Evolutionary conservation across 495 filamentous ascomycete species (phyloP).

Genomic region (Annulohypoxylon maeteangense): DNA sequence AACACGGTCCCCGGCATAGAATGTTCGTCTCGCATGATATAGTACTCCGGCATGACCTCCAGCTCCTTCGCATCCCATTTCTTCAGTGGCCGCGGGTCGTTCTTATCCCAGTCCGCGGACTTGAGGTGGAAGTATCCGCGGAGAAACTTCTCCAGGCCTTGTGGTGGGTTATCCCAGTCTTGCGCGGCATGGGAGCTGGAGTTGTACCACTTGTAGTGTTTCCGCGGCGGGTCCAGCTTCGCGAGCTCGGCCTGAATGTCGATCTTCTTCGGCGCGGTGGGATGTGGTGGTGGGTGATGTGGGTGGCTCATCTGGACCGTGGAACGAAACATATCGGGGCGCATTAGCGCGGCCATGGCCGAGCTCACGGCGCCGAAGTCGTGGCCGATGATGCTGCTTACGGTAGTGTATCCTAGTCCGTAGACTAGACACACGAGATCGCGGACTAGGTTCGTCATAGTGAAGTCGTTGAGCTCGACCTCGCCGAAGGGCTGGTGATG

Average conservation of each 20-base stretch:
- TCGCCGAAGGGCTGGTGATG: slow-evolving; percentile 54
- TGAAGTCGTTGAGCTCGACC: slow-evolving; percentile 67
- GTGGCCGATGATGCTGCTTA: slow-evolving; percentile 71
- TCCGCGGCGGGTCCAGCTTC: slow-evolving; percentile 61
- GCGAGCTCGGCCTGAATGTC: slow-evolving; percentile 68
- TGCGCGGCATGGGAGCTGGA: slow-evolving; percentile 63
- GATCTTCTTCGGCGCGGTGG: slow-evolving; percentile 26
- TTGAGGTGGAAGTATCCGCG: slow-evolving; percentile 77
- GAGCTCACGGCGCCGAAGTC: slow-evolving; percentile 72
- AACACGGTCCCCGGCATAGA: slow-evolving; percentile 69
- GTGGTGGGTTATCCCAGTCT: slow-evolving; percentile 66
- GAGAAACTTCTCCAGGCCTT: slow-evolving; percentile 67
- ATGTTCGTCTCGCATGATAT: slow-evolving; percentile 69
- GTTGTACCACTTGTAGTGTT: slow-evolving; percentile 80
- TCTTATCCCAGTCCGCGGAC: slow-evolving; percentile 67
- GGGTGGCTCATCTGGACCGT: slow-evolving; percentile 62
- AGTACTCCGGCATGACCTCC: slow-evolving; percentile 71
- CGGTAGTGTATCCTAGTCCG: slow-evolving; percentile 67
- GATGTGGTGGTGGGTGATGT: slow-evolving; percentile 39
- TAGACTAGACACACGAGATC: slow-evolving; percentile 71
- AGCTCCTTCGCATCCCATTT: slow-evolving; percentile 67
- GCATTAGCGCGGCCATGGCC: slow-evolving; percentile 67
- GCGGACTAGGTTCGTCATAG: slow-evolving; percentile 67
- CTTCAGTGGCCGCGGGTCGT: slow-evolving; percentile 63
- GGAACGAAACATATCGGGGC: slow-evolving; percentile 71